Evolutionary conservation across 495 filamentous ascomycete species (phyloP).

Genomic region (Aspergillus haitiensis): DNA sequence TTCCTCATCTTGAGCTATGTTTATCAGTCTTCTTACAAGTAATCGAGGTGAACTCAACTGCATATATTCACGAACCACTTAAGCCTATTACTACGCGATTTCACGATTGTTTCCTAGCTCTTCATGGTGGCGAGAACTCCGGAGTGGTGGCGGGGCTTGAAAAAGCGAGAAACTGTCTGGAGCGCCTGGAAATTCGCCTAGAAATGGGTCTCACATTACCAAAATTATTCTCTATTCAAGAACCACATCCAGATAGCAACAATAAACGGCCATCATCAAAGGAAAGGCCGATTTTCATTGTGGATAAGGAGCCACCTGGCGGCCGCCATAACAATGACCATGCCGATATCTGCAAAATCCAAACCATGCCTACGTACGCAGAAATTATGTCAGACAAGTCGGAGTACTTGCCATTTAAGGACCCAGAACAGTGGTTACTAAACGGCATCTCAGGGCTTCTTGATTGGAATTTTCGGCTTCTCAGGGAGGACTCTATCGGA

Average conservation of each 20-base stretch:
- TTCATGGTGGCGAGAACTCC: no score
- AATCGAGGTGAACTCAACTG: no score
- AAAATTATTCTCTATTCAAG: not conserved
- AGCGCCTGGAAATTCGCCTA: no score
- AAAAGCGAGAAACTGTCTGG: no score
- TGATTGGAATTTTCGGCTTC: conserved; percentile 63
- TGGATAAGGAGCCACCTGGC: conserved; percentile 23
- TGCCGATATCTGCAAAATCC: conserved; percentile 57
- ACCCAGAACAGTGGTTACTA: conserved; percentile 55
- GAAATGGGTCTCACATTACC: no score
- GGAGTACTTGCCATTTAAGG: conserved; percentile 62
- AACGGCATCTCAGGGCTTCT: conserved; percentile 59
- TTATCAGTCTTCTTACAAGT: no score
- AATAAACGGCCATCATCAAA: not conserved
- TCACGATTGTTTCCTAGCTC: no score
- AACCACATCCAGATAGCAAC: not conserved
- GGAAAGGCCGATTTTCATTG: conserved; percentile 1
- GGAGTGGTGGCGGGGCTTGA: no score
- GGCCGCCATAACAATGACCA: conserved; percentile 66
- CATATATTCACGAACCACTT: no score
- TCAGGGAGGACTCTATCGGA: conserved; percentile 42
- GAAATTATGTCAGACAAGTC: conserved; percentile 55
- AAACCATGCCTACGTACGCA: conserved; percentile 61
- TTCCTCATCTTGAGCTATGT: no score
- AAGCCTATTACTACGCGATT: no score